Conservation (phyloP, 2,329 filamentous ascomycete genomes). For the Dothistroma pini region DNA sequence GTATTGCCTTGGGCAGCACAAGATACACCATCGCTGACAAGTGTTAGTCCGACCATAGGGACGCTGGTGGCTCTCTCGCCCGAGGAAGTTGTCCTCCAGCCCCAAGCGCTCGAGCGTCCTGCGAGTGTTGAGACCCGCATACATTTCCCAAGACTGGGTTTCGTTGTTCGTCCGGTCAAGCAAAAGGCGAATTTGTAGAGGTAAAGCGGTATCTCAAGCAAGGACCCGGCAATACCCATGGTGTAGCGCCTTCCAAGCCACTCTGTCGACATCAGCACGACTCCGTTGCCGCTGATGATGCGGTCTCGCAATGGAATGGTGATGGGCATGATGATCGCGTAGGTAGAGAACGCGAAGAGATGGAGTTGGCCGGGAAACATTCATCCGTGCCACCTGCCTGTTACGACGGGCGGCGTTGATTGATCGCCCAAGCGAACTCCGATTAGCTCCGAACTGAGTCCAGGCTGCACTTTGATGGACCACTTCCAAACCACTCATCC, state of each 20-base stretch:
- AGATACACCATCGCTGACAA: not conserved
- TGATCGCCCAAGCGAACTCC: not conserved
- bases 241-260: not conserved
- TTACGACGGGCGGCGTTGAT: not conserved
- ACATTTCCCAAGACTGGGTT: conserved; percentile 42
- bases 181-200: conserved; percentile 25
- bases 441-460: not conserved
- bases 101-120: conserved; percentile 26
- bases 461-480: not conserved
- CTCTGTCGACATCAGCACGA: no score
- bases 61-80: conserved; percentile 37
- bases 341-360: not conserved
- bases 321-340: not conserved
- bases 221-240: not conserved
- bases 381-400: not conserved
- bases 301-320: not conserved
- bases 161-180: conserved; percentile 33
- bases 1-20: not conserved
- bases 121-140: conserved; percentile 35
- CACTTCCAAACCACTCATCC: not conserved
- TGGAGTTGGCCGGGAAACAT: not conserved
- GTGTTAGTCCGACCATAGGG: conserved; percentile 35
- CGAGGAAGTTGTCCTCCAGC: conserved; percentile 41
- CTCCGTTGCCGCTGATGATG: not conserved
- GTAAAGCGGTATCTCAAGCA: not conserved